Conservation (phyloP, 176 grass and related monocot genomes). For the Aegilops sharonensis region DNA sequence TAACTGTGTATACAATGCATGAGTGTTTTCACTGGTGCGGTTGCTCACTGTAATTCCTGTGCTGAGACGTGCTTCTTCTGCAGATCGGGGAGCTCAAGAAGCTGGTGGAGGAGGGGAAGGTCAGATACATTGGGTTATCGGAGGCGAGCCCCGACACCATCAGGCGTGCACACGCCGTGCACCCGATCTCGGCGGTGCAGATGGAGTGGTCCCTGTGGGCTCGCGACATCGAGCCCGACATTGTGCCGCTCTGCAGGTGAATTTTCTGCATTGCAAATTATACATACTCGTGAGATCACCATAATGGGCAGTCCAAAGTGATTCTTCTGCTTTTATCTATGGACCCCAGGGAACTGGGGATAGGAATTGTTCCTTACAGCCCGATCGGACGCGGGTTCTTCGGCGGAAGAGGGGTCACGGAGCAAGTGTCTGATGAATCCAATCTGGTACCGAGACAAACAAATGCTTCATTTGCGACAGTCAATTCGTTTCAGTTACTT, state of each 20-base stretch:
- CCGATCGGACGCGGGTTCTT: slow-evolving; percentile 69
- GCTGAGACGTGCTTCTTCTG: not conserved
- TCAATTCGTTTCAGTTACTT: not conserved
- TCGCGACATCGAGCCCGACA: slow-evolving; percentile 65
- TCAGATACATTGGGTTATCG: slow-evolving; percentile 71
- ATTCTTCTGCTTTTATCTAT: not conserved
- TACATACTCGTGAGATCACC: too few relatives aligned
- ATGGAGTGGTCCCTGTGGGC: slow-evolving; percentile 88
- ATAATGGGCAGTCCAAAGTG: too few relatives aligned
- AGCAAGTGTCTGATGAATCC: slow-evolving; percentile 46
- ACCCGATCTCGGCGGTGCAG: slow-evolving; percentile 64
- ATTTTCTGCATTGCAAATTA: not conserved
- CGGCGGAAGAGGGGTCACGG: slow-evolving; percentile 47
- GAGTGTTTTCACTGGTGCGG: too few relatives aligned
- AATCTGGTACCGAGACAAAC: slow-evolving; percentile 45
- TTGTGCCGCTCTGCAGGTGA: slow-evolving; percentile 77
- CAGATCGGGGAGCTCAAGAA: slow-evolving; percentile 79
- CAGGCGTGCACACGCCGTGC: slow-evolving; percentile 57
- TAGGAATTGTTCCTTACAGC: slow-evolving; percentile 82
- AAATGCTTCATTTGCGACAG: not conserved
- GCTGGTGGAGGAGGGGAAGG: slow-evolving; percentile 76
- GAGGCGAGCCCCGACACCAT: slow-evolving; percentile 77
- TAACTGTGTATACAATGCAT: too few relatives aligned
- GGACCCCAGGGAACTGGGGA: slow-evolving; percentile 54
- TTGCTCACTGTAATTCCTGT: too few relatives aligned